phyloP scores from a whole-genome alignment of 768 basidiomycete genomes.

The Trametes villosa region DNA sequence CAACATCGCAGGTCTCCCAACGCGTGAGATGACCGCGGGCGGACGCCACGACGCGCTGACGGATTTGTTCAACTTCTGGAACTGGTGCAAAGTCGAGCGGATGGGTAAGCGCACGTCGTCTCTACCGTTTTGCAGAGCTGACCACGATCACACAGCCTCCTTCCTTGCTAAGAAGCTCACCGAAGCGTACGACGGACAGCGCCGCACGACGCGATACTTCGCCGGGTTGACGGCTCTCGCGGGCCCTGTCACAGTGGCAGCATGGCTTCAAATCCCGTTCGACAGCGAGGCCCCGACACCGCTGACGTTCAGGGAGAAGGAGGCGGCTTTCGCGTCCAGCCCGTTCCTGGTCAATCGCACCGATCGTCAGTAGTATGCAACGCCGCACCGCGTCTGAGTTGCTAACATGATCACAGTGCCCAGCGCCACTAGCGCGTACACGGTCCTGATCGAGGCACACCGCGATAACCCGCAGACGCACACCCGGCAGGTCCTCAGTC shows the following conservation, averaged over 20 bases:
- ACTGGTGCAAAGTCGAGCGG: constrained; percentile 13
- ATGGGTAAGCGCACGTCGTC: constrained; percentile 2
- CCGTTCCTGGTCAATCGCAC: background rate
- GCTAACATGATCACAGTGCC: too few species aligned
- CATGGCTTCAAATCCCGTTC: background rate
- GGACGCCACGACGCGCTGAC: constrained; percentile 19
- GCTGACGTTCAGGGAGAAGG: background rate
- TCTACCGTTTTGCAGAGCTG: background rate
- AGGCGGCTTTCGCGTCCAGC: too few species aligned
- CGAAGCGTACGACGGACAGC: background rate
- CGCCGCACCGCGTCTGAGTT: too few species aligned
- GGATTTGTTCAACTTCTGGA: constrained; percentile 14
- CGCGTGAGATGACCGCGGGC: constrained; percentile 21
- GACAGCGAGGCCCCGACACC: background rate
- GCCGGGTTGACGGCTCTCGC: background rate
- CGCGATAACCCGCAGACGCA: too few species aligned
- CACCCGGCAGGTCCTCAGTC: too few species aligned
- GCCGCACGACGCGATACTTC: background rate
- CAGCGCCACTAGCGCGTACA: too few species aligned
- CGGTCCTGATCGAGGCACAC: too few species aligned
- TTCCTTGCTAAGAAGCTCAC: background rate
- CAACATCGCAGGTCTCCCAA: constrained; percentile 11
- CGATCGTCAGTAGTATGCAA: background rate
- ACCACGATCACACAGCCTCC: background rate
- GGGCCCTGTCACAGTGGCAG: background rate